Conservation (phyloP, 768 basidiomycete genomes). For the Pisolithus sp. region DNA sequence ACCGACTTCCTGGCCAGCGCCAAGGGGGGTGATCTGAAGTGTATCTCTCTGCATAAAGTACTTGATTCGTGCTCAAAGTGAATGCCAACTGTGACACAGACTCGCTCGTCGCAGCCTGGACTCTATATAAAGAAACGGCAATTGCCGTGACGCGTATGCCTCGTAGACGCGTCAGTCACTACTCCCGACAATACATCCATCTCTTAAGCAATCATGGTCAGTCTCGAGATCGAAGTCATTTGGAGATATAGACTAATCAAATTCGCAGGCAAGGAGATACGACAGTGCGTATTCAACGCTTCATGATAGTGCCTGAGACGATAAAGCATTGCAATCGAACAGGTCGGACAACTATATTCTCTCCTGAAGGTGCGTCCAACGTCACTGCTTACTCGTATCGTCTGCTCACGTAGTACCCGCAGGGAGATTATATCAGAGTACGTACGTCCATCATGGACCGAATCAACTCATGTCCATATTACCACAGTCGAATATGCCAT, state of each 20-base stretch:
- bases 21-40: slow-evolving; percentile 78
- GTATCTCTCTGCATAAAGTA: slow-evolving; percentile 44
- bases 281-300: slow-evolving; percentile 63
- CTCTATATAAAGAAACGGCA: slow-evolving; percentile 5
- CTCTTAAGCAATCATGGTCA: slow-evolving; percentile 39
- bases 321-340: slow-evolving; percentile 21
- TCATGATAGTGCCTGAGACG: background rate
- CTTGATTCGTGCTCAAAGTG: slow-evolving; percentile 15
- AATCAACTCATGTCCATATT: too few species aligned
- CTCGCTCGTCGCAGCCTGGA: too few species aligned
- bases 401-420: slow-evolving; percentile 5
- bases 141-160: slow-evolving; percentile 23
- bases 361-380: slow-evolving; percentile 74
- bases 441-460: slow-evolving; percentile 19
- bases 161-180: slow-evolving; percentile 19
- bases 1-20: slow-evolving; percentile 96
- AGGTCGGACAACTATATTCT: slow-evolving; percentile 98
- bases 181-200: background rate
- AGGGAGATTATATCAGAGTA: slow-evolving; percentile 97
- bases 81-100: too few species aligned
- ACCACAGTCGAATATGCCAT: slow-evolving; percentile 94
- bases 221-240: slow-evolving; percentile 8
- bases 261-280: slow-evolving; percentile 76
- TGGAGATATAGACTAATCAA: background rate
- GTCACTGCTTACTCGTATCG: slow-evolving; percentile 4